phyloP scores from a whole-genome alignment of 1,284 basidiomycete genomes.

The Cystobasidium pallidum region DNA sequence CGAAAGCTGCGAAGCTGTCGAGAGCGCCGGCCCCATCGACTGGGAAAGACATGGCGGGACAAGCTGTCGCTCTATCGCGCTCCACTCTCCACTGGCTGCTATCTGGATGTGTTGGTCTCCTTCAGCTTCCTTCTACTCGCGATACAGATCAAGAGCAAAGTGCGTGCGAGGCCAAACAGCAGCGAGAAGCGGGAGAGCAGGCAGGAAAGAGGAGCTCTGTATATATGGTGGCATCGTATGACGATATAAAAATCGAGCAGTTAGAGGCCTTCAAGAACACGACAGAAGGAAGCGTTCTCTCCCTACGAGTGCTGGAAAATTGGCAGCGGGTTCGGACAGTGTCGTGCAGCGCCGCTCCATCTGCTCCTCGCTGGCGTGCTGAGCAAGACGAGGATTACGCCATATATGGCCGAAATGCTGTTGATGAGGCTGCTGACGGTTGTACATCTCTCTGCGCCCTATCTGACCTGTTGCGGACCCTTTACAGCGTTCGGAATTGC shows the following conservation, averaged over 20 bases:
- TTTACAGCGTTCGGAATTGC: not conserved
- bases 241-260: not conserved
- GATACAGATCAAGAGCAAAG: not conserved
- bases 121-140: not conserved
- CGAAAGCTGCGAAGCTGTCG: not conserved
- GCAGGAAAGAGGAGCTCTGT: not conserved
- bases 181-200: constrained; percentile 16
- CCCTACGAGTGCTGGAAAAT: constrained; percentile 9
- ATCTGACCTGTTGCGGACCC: not conserved
- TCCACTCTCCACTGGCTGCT: not conserved
- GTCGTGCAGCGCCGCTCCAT: not conserved
- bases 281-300: not conserved
- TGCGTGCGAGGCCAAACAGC: constrained; percentile 1
- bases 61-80: not conserved
- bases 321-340: not conserved
- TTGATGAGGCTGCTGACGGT: not conserved
- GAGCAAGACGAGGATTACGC: not conserved
- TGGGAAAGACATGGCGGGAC: constrained; percentile 15
- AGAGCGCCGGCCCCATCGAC: not conserved
- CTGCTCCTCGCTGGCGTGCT: not conserved
- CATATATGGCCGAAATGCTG: not conserved
- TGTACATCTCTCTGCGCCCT: not conserved
- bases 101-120: not conserved
- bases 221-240: constrained; percentile 14
- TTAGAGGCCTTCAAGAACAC: not conserved